Evolutionary conservation across 768 basidiomycete genomes (phyloP).

Genomic region (Pulveroboletus sp.): DNA sequence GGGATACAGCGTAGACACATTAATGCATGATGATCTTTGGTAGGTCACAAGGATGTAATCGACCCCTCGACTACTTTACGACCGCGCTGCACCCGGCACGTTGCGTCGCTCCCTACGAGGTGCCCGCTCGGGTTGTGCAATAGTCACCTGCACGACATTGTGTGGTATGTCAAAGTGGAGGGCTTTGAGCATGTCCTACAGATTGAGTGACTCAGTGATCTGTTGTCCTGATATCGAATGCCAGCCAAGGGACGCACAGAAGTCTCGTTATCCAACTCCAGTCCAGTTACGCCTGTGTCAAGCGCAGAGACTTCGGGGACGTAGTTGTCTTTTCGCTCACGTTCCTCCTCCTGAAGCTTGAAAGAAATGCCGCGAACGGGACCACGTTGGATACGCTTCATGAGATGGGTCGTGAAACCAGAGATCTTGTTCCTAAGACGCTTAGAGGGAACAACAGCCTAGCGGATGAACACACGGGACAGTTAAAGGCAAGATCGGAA

Average conservation of each 20-base stretch:
- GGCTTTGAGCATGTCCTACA: constrained; percentile 77
- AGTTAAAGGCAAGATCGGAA: neutral
- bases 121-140: constrained; percentile 63
- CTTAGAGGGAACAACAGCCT: constrained; percentile 96
- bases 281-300: constrained; percentile 63
- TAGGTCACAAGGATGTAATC: neutral
- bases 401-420: constrained; percentile 99
- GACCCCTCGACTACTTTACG: constrained; percentile 12
- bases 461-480: neutral
- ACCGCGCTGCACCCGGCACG: constrained; percentile 76
- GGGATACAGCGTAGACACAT: neutral
- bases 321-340: constrained; percentile 99
- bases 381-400: constrained; percentile 99
- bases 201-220: neutral
- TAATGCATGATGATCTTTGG: neutral
- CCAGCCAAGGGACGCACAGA: constrained; percentile 53
- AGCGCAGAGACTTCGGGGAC: constrained; percentile 98
- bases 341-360: constrained; percentile 99
- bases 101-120: constrained; percentile 70
- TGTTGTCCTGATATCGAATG: neutral
- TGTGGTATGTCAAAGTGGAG: constrained; percentile 95
- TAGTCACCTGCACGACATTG: constrained; percentile 59
- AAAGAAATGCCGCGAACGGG: constrained; percentile 99
- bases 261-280: constrained; percentile 91
- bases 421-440: constrained; percentile 99